Percentiles rank a stretch among this genome's conserved stretches.
Conservation (phyloP, 495 filamentous ascomycete species). For the Aspergillus asperescens region DNA sequence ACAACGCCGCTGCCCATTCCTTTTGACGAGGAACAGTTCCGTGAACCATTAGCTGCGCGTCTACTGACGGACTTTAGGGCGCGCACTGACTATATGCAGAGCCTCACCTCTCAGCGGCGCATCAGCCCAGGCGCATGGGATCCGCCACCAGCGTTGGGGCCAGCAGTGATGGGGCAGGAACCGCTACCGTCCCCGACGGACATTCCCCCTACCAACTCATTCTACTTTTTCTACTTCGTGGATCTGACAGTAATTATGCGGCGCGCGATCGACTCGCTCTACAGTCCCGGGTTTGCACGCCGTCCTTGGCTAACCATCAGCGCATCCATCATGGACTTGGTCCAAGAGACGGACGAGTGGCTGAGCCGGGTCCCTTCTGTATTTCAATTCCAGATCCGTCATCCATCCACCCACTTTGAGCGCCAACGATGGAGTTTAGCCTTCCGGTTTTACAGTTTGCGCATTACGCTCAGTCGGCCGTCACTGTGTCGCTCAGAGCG, state of each 20-base stretch:
- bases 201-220: conserved; percentile 28
- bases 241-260: conserved; percentile 44
- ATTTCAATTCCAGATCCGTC: conserved; percentile 34
- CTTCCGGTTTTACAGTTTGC: conserved; percentile 50
- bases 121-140: not conserved
- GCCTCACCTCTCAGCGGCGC: conserved; percentile 9
- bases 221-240: conserved; percentile 41
- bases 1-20: conserved; percentile 50
- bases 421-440: conserved; percentile 31
- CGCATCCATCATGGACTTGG: conserved; percentile 40
- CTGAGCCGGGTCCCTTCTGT: conserved; percentile 37
- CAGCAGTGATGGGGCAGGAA: not conserved
- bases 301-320: conserved; percentile 51
- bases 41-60: conserved; percentile 21
- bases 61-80: conserved; percentile 24
- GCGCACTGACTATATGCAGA: conserved; percentile 18
- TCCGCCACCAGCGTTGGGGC: not conserved
- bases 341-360: conserved; percentile 48
- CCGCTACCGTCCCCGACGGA: not conserved
- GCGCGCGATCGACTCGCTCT: conserved; percentile 46
- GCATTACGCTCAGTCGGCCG: conserved; percentile 53
- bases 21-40: conserved; percentile 46
- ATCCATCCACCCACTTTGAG: conserved; percentile 15
- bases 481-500: conserved; percentile 41
- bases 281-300: conserved; percentile 45